These are phyloP conservation scores for Betula pendula DNA, from an alignment of 306 rosid genomes.

Conservation along the genomic window DNA sequence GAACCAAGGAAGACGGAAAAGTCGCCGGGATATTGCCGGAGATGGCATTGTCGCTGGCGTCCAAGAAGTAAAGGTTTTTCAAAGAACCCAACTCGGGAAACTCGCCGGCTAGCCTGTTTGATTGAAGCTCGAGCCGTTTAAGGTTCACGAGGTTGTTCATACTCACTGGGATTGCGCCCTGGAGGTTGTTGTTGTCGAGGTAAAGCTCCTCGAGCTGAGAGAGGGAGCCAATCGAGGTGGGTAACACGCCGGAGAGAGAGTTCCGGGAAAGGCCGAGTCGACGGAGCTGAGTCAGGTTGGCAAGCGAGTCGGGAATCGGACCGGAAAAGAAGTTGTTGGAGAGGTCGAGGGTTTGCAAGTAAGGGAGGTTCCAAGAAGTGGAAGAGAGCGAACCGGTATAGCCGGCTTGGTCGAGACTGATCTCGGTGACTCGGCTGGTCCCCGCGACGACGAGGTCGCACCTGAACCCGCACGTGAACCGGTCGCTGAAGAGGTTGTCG, in stretches of 20 bases:
- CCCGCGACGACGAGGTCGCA: slow-evolving; percentile 58
- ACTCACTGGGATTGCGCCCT: slow-evolving; percentile 51
- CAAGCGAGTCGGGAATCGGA: slow-evolving; percentile 44
- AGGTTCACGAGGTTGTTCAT: slow-evolving; percentile 39
- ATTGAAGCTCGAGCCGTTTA: slow-evolving; percentile 61
- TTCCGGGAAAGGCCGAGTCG: slow-evolving; percentile 65
- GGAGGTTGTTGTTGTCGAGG: slow-evolving; percentile 63
- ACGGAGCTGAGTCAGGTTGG: slow-evolving; percentile 56
- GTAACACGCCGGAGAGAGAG: slow-evolving; percentile 59
- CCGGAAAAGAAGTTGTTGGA: slow-evolving; percentile 74
- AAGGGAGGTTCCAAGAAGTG: slow-evolving; percentile 62
- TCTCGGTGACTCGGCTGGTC: slow-evolving; percentile 61
- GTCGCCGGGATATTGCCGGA: slow-evolving; percentile 46
- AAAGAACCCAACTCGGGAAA: slow-evolving; percentile 51
- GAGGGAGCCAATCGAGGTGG: slow-evolving; percentile 51
- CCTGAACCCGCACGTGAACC: slow-evolving; percentile 77
- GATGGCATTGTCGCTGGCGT: slow-evolving; percentile 53
- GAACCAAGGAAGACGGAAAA: slow-evolving; percentile 53
- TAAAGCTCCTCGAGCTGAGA: slow-evolving; percentile 56
- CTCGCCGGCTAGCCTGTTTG: slow-evolving; percentile 52
- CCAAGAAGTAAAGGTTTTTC: slow-evolving; percentile 46
- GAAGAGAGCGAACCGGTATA: slow-evolving; percentile 54
- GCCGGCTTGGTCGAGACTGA: slow-evolving; percentile 83
- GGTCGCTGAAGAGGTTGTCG: slow-evolving; percentile 66
- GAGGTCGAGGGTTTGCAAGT: slow-evolving; percentile 64